phyloP scores from a whole-genome alignment of 2,329 filamentous ascomycete species.

The Botrytis aclada region DNA sequence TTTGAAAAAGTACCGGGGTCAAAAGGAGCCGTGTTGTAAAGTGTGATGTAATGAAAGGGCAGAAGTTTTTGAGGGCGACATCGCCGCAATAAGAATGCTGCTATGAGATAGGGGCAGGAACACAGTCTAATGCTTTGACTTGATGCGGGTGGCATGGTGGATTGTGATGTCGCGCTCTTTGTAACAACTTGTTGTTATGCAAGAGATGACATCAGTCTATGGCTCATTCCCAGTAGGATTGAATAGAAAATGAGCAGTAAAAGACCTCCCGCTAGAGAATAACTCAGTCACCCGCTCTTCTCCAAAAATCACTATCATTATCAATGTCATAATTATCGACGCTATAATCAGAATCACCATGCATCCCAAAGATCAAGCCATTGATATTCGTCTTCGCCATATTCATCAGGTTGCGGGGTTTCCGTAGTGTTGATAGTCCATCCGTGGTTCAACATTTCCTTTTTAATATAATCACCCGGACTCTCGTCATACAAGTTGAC shows the following conservation, averaged over 20 bases:
- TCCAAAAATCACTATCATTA: constrained; percentile 15
- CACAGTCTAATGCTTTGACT: background rate
- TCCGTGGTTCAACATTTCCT: constrained; percentile 28
- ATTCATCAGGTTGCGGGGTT: constrained; percentile 21
- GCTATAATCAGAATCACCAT: background rate
- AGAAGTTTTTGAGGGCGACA: background rate
- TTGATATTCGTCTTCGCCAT: constrained; percentile 21
- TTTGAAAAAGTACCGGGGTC: background rate
- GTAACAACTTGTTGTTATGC: background rate
- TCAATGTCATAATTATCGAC: background rate
- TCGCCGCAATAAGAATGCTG: background rate
- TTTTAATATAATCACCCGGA: constrained; percentile 25
- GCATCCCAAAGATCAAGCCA: background rate
- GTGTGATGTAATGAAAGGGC: background rate
- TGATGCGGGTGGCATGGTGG: background rate
- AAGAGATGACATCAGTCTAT: background rate
- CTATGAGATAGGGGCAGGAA: background rate
- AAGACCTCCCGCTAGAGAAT: background rate
- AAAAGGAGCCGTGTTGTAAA: background rate
- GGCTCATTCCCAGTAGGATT: background rate
- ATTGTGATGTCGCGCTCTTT: background rate
- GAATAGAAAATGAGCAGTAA: background rate
- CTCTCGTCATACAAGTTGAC: constrained; percentile 27
- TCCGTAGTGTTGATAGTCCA: constrained; percentile 28
- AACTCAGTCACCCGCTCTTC: background rate